A percentile compares a stretch with the other conserved stretches of the same genome.
Evolutionary conservation across 2,329 filamentous ascomycete species (phyloP).

Genomic region (Colletotrichum chlorophyti): DNA sequence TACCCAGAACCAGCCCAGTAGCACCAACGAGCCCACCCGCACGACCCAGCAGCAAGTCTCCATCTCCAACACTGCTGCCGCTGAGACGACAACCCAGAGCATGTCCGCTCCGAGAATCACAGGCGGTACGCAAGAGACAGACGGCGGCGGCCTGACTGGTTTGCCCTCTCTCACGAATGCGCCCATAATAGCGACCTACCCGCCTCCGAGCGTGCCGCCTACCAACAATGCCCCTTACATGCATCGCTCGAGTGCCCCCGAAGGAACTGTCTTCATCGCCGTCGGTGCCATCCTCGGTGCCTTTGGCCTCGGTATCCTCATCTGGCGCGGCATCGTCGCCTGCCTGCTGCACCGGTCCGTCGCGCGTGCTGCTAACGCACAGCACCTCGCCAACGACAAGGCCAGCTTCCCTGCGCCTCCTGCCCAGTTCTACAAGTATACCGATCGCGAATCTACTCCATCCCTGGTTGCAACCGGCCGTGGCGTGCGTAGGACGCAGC

Average conservation of each 20-base stretch:
- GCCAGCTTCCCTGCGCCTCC: conserved; percentile 64
- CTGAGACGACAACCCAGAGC: conserved; percentile 26
- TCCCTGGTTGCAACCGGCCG: conserved; percentile 57
- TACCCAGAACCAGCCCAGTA: conserved; percentile 16
- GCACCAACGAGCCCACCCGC: conserved; percentile 28
- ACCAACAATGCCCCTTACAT: conserved; percentile 89
- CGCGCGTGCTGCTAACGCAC: conserved; percentile 80
- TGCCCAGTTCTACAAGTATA: conserved; percentile 70
- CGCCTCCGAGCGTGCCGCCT: conserved; percentile 79
- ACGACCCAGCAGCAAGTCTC: conserved; percentile 26
- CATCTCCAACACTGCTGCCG: conserved; percentile 32
- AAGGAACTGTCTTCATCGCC: conserved; percentile 95
- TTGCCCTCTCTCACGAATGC: conserved; percentile 51
- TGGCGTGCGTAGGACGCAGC: conserved; percentile 56
- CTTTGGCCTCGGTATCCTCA: conserved; percentile 79
- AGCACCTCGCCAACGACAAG: conserved; percentile 75
- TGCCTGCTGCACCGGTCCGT: conserved; percentile 94
- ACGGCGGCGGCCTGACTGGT: conserved; percentile 35
- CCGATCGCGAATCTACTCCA: conserved; percentile 62
- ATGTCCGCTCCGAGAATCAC: conserved; percentile 30
- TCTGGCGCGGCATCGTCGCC: conserved; percentile 87
- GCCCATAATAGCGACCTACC: conserved; percentile 61
- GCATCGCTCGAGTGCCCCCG: conserved; percentile 82
- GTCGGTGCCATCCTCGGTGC: conserved; percentile 89
- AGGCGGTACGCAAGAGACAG: conserved; percentile 27